These are phyloP conservation scores for Gracilaria domingensis DNA, from an alignment of 23 red algal genomes.

Conservation along the genomic window DNA sequence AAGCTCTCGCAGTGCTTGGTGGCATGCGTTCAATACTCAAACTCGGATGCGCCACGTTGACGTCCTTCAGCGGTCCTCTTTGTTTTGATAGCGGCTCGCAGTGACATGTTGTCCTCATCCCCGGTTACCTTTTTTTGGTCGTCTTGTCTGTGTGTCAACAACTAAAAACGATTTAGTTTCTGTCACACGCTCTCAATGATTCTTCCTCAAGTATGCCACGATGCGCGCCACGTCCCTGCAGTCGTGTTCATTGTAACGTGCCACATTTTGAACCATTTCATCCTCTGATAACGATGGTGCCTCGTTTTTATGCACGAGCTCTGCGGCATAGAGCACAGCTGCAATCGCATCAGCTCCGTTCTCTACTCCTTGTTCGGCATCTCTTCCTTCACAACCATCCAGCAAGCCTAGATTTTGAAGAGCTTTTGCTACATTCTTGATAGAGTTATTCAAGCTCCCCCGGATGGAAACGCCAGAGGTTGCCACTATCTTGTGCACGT, in stretches of 20 bases:
- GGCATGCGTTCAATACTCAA: too few species aligned
- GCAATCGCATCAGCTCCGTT: conserved; percentile 55
- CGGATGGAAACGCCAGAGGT: conserved; percentile 37
- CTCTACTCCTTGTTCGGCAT: background rate
- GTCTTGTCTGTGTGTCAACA: conserved; percentile 16
- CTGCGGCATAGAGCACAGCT: conserved; percentile 3
- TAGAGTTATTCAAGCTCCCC: conserved; percentile 52
- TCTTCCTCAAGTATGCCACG: conserved; percentile 52
- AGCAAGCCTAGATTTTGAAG: conserved; percentile 28
- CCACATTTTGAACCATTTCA: conserved; percentile 20
- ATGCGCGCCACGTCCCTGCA: conserved; percentile 65
- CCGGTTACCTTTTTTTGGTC: conserved; percentile 27
- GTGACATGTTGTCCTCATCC: background rate
- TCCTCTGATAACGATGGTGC: conserved; percentile 26
- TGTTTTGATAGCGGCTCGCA: background rate
- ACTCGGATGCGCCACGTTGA: background rate
- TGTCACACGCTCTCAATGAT: conserved; percentile 49
- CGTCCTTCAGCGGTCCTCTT: background rate
- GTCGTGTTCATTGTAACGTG: conserved; percentile 62
- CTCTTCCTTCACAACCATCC: conserved; percentile 16
- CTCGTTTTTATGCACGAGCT: background rate
- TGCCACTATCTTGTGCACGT: conserved; percentile 34
- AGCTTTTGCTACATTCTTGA: conserved; percentile 40
- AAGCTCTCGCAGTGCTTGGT: too few species aligned
- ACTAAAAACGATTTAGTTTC: conserved; percentile 2